Percentiles rank a stretch among this genome's conserved stretches.
Evolutionary conservation across 208 protist species (phyloP).

Genomic region (Leishmania major): DNA sequence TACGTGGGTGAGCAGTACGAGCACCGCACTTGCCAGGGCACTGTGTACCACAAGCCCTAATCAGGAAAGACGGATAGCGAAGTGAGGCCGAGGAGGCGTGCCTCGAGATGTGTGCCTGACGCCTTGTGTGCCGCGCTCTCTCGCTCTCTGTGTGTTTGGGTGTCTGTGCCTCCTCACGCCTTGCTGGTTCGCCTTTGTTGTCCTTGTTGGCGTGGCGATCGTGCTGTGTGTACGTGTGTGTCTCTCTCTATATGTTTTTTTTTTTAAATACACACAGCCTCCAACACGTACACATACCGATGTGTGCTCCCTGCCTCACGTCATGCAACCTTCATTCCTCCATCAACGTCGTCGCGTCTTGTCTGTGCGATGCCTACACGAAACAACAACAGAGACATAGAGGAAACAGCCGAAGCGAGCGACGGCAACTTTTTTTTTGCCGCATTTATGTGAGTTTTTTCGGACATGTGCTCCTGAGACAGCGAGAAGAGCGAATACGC

Average conservation of each 20-base stretch:
- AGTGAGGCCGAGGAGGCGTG: neutral
- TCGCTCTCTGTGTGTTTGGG: neutral
- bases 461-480: neutral
- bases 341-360: neutral
- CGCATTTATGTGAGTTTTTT: neutral
- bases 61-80: neutral
- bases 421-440: neutral
- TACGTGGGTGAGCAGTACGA: constrained; percentile 85
- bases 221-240: neutral
- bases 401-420: neutral
- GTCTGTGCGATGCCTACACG: neutral
- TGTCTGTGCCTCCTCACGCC: neutral
- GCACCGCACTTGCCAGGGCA: constrained; percentile 83
- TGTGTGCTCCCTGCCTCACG: neutral
- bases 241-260: neutral
- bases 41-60: constrained; percentile 69
- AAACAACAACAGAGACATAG: neutral
- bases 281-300: neutral
- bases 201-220: neutral
- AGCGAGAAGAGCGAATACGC: neutral
- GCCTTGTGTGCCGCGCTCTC: neutral
- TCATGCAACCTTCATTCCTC: neutral
- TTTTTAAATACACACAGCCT: neutral
- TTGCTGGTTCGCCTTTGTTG: neutral
- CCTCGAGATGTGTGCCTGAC: neutral